phyloP scores from a whole-genome alignment of 2,329 filamentous ascomycete genomes.

The Spiromastix sp. region DNA sequence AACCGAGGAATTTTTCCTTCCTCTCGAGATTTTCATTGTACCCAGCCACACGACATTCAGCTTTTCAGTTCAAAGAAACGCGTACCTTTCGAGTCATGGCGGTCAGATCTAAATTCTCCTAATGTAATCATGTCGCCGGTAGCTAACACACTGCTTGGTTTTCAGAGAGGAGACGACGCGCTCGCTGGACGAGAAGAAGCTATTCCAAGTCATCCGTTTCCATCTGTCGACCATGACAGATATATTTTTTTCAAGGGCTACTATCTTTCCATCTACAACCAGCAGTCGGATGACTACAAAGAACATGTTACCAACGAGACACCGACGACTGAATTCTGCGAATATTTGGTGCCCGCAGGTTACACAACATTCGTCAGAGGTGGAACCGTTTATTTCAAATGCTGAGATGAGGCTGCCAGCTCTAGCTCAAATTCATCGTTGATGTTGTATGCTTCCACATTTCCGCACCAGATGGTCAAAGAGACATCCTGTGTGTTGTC shows the following conservation, averaged over 20 bases:
- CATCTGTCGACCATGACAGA: background rate
- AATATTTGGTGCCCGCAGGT: conserved; percentile 5
- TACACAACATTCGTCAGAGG: conserved; percentile 7
- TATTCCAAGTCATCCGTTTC: conserved; percentile 7
- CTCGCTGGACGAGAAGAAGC: conserved; percentile 6
- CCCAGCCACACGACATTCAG: too few species aligned
- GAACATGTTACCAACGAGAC: too few species aligned
- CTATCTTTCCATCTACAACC: conserved; percentile 7
- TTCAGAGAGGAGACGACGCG: conserved; percentile 5
- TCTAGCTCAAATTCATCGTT: conserved; percentile 4
- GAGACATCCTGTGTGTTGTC: conserved; percentile 6
- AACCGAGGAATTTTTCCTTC: too few species aligned
- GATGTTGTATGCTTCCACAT: conserved; percentile 6
- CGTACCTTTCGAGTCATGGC: too few species aligned
- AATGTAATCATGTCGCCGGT: too few species aligned
- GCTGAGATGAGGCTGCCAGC: conserved; percentile 2
- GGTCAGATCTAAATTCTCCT: too few species aligned
- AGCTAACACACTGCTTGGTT: too few species aligned
- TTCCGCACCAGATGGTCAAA: conserved; percentile 7
- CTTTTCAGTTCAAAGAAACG: too few species aligned
- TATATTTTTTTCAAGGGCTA: conserved; percentile 9
- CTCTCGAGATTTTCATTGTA: too few species aligned
- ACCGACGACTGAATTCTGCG: too few species aligned
- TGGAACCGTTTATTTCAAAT: conserved; percentile 6
- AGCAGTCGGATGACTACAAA: conserved; percentile 1